These are phyloP conservation scores for Chrysanthemum lavandulifolium DNA, from an alignment of 129 eudicot genomes.

Conservation along the genomic window DNA sequence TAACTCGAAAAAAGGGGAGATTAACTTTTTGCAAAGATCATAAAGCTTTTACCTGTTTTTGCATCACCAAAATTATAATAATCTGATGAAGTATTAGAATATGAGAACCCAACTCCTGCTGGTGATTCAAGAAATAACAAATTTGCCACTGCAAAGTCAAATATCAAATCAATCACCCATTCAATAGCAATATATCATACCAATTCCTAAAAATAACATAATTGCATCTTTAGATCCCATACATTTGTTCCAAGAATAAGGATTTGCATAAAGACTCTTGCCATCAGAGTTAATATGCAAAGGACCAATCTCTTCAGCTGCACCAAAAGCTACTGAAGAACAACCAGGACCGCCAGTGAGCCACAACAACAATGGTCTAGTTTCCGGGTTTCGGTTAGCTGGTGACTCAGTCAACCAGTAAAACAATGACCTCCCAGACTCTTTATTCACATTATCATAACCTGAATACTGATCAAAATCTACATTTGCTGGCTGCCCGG, in stretches of 20 bases:
- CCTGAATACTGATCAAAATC: slow-evolving; percentile 87
- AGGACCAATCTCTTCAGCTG: slow-evolving; percentile 98
- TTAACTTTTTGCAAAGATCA: background rate
- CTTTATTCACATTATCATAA: slow-evolving; percentile 73
- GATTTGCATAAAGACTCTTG: slow-evolving; percentile 62
- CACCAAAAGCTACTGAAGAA: slow-evolving; percentile 98
- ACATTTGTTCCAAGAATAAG: slow-evolving; percentile 97
- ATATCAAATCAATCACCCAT: slow-evolving; percentile 17
- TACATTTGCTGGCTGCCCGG: slow-evolving; percentile 88
- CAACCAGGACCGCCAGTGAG: slow-evolving; percentile 99
- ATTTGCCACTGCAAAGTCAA: slow-evolving; percentile 81
- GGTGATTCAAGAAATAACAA: slow-evolving; percentile 97
- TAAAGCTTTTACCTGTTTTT: slow-evolving; percentile 60
- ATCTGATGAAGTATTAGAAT: slow-evolving; percentile 86
- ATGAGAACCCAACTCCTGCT: slow-evolving; percentile 98
- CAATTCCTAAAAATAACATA: background rate
- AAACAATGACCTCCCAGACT: slow-evolving; percentile 86
- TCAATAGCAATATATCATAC: background rate
- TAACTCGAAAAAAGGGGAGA: slow-evolving; percentile 12
- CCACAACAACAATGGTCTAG: slow-evolving; percentile 94
- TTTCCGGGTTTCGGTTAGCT: slow-evolving; percentile 44
- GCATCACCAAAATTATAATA: slow-evolving; percentile 79
- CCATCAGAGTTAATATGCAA: slow-evolving; percentile 83
- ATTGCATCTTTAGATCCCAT: slow-evolving; percentile 20
- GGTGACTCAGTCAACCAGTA: slow-evolving; percentile 96